Percentiles rank a stretch among this genome's conserved stretches.
These are phyloP conservation scores for Pycnococcus provasolii DNA, from an alignment of 139 green algal genomes.

Conservation along the genomic window DNA sequence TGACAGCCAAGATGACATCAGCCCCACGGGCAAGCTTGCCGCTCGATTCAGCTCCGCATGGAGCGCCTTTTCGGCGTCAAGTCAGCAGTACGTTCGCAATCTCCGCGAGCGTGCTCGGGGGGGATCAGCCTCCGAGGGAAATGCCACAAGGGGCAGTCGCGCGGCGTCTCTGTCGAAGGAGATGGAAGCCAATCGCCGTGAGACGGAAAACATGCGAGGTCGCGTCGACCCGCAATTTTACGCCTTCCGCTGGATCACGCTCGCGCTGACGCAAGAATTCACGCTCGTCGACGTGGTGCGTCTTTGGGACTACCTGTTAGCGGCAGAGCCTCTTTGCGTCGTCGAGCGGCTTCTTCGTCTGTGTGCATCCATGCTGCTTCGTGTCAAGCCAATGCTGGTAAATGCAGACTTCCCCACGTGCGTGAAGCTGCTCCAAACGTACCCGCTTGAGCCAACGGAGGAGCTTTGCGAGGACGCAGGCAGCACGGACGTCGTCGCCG, in stretches of 20 bases:
- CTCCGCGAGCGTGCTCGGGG: too few species aligned
- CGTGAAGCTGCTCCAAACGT: slow-evolving; percentile 85
- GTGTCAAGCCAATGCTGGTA: slow-evolving; percentile 50
- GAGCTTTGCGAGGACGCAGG: too few species aligned
- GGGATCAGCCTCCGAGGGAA: background rate
- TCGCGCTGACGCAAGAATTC: slow-evolving; percentile 82
- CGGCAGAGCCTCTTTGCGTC: background rate
- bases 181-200: background rate
- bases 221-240: slow-evolving; percentile 78
- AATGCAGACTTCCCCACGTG: slow-evolving; percentile 75
- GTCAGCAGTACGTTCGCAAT: too few species aligned
- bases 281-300: slow-evolving; percentile 57
- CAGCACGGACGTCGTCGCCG: too few species aligned
- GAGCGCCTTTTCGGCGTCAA: too few species aligned
- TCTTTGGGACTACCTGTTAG: slow-evolving; percentile 59
- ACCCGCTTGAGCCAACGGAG: slow-evolving; percentile 32
- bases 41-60: too few species aligned
- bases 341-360: slow-evolving; percentile 53
- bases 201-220: background rate
- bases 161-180: background rate
- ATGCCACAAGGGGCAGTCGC: background rate
- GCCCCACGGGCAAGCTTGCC: too few species aligned
- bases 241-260: slow-evolving; percentile 89
- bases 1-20: too few species aligned
- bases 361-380: slow-evolving; percentile 78